These are phyloP conservation scores for Sechiopsis laciniata DNA, from an alignment of 306 rosid species.

Conservation along the genomic window DNA sequence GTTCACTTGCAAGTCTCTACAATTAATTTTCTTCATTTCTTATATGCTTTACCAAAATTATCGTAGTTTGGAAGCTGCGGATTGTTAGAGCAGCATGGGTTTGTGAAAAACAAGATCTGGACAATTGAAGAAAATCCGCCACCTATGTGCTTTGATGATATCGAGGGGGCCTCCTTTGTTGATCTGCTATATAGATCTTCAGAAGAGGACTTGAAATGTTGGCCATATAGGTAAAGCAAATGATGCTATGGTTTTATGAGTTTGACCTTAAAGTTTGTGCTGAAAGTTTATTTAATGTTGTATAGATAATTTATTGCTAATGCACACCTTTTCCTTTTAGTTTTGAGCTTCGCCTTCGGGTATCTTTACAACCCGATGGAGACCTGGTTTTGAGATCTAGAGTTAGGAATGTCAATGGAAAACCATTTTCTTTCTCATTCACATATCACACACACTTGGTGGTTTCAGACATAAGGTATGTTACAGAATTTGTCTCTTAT, in stretches of 20 bases:
- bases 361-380: conserved; percentile 54
- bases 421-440: conserved; percentile 80
- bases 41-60: conserved; percentile 20
- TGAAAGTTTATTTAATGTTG: background rate
- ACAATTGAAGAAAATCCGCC: conserved; percentile 63
- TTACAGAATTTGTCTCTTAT: conserved; percentile 20
- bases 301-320: conserved; percentile 11
- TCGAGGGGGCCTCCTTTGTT: conserved; percentile 48
- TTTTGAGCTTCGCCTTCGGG: conserved; percentile 83
- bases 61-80: conserved; percentile 81
- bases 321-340: conserved; percentile 32
- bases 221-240: conserved; percentile 59
- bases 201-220: conserved; percentile 69
- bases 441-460: conserved; percentile 73
- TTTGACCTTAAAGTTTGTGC: background rate
- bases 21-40: background rate
- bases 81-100: conserved; percentile 76
- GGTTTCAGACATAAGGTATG: conserved; percentile 89
- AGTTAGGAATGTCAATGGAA: conserved; percentile 67
- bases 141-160: conserved; percentile 45
- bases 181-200: conserved; percentile 72
- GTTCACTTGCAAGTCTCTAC: conserved; percentile 10
- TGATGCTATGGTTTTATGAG: background rate
- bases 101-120: conserved; percentile 91
- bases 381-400: conserved; percentile 64